These are phyloP conservation scores for Suhomyces faveliae DNA, from an alignment of 805 yeast species.

Conservation along the genomic window DNA sequence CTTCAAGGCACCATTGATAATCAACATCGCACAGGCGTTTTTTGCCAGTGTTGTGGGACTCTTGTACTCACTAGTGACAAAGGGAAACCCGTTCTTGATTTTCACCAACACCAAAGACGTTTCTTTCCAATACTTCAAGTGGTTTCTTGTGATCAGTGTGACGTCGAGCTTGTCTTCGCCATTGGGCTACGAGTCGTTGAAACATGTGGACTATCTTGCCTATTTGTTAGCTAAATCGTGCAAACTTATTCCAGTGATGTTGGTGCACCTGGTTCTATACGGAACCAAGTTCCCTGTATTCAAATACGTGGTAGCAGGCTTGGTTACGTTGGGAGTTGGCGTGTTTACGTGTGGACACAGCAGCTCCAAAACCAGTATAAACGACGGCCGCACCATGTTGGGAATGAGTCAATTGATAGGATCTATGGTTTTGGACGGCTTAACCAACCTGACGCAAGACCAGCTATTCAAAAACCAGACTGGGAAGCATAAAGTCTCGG, in stretches of 20 bases:
- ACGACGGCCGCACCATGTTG: conserved; percentile 42
- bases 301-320: conserved; percentile 73
- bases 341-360: conserved; percentile 58
- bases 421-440: conserved; percentile 82
- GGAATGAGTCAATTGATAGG: conserved; percentile 61
- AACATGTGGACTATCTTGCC: conserved; percentile 83
- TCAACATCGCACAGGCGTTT: conserved; percentile 70
- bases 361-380: conserved; percentile 22
- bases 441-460: conserved; percentile 93
- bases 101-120: conserved; percentile 24
- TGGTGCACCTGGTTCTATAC: conserved; percentile 72
- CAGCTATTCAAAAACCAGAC: conserved; percentile 57
- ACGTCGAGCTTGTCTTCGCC: conserved; percentile 84
- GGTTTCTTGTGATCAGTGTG: conserved; percentile 55
- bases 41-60: conserved; percentile 72
- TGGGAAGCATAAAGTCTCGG: conserved; percentile 50
- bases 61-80: conserved; percentile 46
- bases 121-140: conserved; percentile 22
- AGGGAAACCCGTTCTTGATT: conserved; percentile 29
- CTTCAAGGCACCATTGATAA: conserved; percentile 77
- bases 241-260: conserved; percentile 90
- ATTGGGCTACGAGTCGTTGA: conserved; percentile 71
- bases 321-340: conserved; percentile 83
- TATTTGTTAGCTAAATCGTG: conserved; percentile 88
- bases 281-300: conserved; percentile 67